A percentile compares a stretch with the other conserved stretches of the same genome.
phyloP scores from a whole-genome alignment of 164 flowering plant genomes.

The Berberis thunbergii region DNA sequence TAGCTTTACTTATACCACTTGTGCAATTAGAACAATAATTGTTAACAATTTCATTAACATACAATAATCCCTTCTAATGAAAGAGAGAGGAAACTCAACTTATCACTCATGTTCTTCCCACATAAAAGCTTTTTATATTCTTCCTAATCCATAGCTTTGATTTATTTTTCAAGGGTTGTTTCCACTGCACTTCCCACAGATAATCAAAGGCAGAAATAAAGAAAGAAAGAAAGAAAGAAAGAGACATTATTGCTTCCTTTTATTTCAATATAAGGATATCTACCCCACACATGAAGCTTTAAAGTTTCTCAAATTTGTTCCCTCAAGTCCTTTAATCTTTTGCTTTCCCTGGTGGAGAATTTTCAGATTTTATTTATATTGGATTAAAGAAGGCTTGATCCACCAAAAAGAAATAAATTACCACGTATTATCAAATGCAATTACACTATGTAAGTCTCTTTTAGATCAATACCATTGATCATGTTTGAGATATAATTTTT shows the following conservation, averaged over 20 bases:
- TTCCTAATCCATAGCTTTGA: neutral
- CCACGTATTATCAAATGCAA: too few species aligned
- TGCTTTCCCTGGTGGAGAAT: conserved; percentile 1
- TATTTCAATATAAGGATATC: neutral
- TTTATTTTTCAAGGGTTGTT: neutral
- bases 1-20: too few species aligned
- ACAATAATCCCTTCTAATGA: too few species aligned
- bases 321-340: neutral
- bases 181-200: neutral
- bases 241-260: conserved; percentile 11
- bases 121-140: neutral
- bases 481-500: too few species aligned
- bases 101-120: conserved; percentile 5
- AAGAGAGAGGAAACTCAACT: too few species aligned
- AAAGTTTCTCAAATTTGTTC: neutral
- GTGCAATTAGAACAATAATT: too few species aligned
- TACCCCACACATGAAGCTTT: conserved; percentile 4
- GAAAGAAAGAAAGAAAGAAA: neutral
- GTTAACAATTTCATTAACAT: too few species aligned
- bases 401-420: too few species aligned
- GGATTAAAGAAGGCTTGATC: too few species aligned
- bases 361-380: neutral
- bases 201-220: neutral
- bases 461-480: too few species aligned
- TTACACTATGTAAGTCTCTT: too few species aligned